A percentile compares a stretch with the other conserved stretches of the same genome.
These are phyloP conservation scores for Hypomyces perniciosus DNA, from an alignment of 2,329 filamentous ascomycete genomes.

Conservation along the genomic window DNA sequence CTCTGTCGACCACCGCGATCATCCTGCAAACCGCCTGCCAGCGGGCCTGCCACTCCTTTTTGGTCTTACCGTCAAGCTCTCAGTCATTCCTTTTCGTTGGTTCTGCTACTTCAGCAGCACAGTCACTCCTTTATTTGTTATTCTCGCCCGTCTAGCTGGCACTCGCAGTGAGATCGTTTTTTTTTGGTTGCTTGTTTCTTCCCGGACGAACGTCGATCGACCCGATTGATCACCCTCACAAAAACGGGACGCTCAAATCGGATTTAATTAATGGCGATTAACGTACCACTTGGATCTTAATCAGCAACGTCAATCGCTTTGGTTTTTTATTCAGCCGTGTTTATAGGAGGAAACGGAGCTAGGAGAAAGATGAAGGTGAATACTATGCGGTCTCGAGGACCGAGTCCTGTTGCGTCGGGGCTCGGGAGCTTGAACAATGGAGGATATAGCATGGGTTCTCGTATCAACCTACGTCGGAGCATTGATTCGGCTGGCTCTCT, in stretches of 20 bases:
- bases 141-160: slow-evolving; percentile 9
- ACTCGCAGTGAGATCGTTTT: slow-evolving; percentile 4
- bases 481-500: slow-evolving; percentile 11
- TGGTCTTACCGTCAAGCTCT: slow-evolving; percentile 18
- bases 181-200: slow-evolving; percentile 19
- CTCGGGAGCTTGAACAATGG: slow-evolving; percentile 13
- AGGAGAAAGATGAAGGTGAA: slow-evolving; percentile 10
- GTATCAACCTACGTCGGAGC: slow-evolving; percentile 21
- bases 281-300: slow-evolving; percentile 6
- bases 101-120: slow-evolving; percentile 8
- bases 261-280: slow-evolving; percentile 12
- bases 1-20: slow-evolving; percentile 31
- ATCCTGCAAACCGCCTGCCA: slow-evolving; percentile 40
- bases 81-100: slow-evolving; percentile 35
- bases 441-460: slow-evolving; percentile 22
- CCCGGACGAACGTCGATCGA: slow-evolving; percentile 9
- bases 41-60: slow-evolving; percentile 54
- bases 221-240: background rate
- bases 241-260: background rate
- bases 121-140: slow-evolving; percentile 5
- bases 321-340: background rate
- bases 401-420: slow-evolving; percentile 11
- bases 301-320: slow-evolving; percentile 7
- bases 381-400: slow-evolving; percentile 6
- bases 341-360: background rate